Percentiles rank a stretch among this genome's conserved stretches.
Conservation (phyloP, 345 rosid genomes). For the Draba incana region DNA sequence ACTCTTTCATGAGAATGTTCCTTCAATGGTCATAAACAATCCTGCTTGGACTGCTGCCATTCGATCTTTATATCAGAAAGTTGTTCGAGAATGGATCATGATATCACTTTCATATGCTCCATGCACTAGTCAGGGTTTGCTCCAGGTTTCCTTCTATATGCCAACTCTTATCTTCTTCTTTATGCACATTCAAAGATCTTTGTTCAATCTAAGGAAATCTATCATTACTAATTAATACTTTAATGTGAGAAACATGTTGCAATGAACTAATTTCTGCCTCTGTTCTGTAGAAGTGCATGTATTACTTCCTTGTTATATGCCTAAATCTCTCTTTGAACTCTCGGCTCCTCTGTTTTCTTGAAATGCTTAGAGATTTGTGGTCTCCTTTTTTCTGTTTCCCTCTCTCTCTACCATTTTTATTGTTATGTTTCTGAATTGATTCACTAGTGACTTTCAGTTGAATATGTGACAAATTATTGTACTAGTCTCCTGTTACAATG, state of each 20-base stretch:
- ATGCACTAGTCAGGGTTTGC: constrained; percentile 98
- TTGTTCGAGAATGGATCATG: constrained; percentile 89
- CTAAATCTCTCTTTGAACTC: neutral
- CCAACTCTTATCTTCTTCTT: constrained; percentile 17
- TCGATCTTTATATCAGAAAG: constrained; percentile 82
- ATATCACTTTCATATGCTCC: constrained; percentile 94
- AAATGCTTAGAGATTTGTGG: neutral
- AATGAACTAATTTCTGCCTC: constrained; percentile 19
- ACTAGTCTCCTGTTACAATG: neutral
- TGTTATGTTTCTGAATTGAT: no score
- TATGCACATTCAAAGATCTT: neutral
- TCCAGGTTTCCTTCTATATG: constrained; percentile 66
- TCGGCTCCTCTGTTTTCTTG: neutral
- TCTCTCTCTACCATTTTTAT: constrained; percentile 11
- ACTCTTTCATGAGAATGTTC: constrained; percentile 68
- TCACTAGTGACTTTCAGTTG: constrained; percentile 10
- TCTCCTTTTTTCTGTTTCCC: neutral
- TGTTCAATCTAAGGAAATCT: no score
- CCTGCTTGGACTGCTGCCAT: constrained; percentile 82
- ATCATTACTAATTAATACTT: neutral
- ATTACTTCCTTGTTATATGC: constrained; percentile 18
- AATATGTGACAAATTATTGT: neutral
- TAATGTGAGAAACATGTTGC: neutral
- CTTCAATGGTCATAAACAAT: constrained; percentile 74
- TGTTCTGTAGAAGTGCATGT: constrained; percentile 22